Conservation (phyloP, 2,329 filamentous ascomycete genomes). For the Capronia coronata region DNA sequence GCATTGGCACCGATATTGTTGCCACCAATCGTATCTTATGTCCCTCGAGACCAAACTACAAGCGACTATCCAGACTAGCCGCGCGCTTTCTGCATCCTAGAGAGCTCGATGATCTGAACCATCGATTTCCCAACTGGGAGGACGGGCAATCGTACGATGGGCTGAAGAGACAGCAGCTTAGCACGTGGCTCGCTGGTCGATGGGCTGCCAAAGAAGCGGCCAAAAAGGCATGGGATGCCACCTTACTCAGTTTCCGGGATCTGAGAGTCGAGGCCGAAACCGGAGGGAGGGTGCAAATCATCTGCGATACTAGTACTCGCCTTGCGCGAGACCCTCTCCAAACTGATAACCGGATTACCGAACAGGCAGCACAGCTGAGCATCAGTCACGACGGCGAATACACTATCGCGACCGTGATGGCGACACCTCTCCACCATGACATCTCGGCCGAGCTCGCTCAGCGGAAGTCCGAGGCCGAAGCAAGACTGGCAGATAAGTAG, state of each 20-base stretch:
- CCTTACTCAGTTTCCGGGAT: conserved; percentile 56
- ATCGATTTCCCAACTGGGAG: conserved; percentile 29
- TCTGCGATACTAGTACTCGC: conserved; percentile 30
- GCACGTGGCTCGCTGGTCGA: conserved; percentile 42
- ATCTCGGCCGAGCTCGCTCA: conserved; percentile 15
- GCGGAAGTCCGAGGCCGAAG: conserved; percentile 14
- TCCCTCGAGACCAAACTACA: conserved; percentile 43
- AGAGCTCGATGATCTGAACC: conserved; percentile 36
- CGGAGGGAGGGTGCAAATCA: conserved; percentile 14
- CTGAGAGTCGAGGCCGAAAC: conserved; percentile 40
- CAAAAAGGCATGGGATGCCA: conserved; percentile 63
- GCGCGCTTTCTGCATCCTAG: conserved; percentile 38
- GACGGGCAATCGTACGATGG: conserved; percentile 6
- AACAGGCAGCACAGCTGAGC: conserved; percentile 62
- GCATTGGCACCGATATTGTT: conserved; percentile 75
- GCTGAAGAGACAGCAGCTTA: conserved; percentile 8
- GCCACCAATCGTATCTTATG: conserved; percentile 57
- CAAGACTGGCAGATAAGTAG: conserved; percentile 6
- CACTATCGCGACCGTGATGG: conserved; percentile 49
- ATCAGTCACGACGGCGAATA: conserved; percentile 87
- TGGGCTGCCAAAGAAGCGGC: conserved; percentile 70
- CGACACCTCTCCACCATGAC: conserved; percentile 26
- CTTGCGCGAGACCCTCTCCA: not conserved
- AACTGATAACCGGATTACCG: conserved; percentile 13
- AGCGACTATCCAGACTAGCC: conserved; percentile 34